Percentiles rank a stretch among this genome's conserved stretches.
Conservation (phyloP, 2,329 filamentous ascomycete species). For the Apiospora phragmitis region DNA sequence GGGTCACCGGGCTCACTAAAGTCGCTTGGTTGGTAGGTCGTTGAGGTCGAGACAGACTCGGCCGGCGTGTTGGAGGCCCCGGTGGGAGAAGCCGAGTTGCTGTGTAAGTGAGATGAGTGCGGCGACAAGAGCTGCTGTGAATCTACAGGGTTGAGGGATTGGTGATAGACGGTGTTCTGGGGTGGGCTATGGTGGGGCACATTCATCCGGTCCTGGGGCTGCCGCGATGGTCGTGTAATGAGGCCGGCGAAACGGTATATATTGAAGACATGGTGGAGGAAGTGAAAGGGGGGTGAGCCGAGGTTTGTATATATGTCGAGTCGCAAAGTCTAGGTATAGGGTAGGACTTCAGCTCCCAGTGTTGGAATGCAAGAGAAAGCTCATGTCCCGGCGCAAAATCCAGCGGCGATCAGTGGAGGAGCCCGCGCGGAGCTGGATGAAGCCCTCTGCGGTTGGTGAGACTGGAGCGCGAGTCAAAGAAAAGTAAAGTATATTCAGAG, state of each 20-base stretch:
- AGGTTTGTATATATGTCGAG: slow-evolving; percentile 9
- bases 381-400: neutral
- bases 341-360: neutral
- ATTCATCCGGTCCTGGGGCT: slow-evolving; percentile 26
- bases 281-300: neutral
- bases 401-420: neutral
- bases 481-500: neutral
- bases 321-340: slow-evolving; percentile 8
- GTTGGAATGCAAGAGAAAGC: neutral
- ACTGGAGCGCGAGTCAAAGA: neutral
- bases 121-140: slow-evolving; percentile 41
- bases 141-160: slow-evolving; percentile 32
- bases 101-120: slow-evolving; percentile 42
- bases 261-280: slow-evolving; percentile 20
- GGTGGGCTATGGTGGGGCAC: slow-evolving; percentile 34
- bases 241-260: slow-evolving; percentile 42
- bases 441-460: neutral
- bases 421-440: neutral
- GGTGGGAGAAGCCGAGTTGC: slow-evolving; percentile 41
- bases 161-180: slow-evolving; percentile 17
- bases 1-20: slow-evolving; percentile 45
- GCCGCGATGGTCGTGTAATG: slow-evolving; percentile 38
- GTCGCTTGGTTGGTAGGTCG: slow-evolving; percentile 52
- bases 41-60: slow-evolving; percentile 48
- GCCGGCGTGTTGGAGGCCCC: slow-evolving; percentile 46